Conservation (phyloP, 2,329 filamentous ascomycete genomes). For the Aspergillus novofumigatus region DNA sequence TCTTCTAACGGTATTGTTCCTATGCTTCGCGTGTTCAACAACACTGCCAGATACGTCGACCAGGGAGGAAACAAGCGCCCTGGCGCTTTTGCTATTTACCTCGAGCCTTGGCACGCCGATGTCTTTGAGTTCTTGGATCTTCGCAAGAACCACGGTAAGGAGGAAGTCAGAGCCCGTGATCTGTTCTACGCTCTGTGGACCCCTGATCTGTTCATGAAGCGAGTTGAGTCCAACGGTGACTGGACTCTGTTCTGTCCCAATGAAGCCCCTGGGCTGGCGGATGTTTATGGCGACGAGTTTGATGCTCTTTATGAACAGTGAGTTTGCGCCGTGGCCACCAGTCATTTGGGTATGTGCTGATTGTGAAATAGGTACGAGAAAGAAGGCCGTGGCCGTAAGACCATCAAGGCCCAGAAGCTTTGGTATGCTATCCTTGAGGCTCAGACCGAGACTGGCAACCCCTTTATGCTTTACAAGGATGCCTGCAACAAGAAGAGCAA, state of each 20-base stretch:
- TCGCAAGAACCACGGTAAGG: conserved; percentile 98
- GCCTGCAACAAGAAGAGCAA: conserved; percentile 98
- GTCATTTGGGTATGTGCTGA: conserved; percentile 6
- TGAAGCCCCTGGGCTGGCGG: conserved; percentile 89
- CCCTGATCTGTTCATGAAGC: conserved; percentile 99
- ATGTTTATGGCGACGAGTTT: conserved; percentile 97
- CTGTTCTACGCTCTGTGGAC: conserved; percentile 98
- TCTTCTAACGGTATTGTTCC: conserved; percentile 96
- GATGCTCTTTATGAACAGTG: conserved; percentile 79
- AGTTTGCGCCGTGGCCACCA: conserved; percentile 6
- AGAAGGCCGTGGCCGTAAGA: conserved; percentile 82
- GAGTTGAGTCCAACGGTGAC: conserved; percentile 90
- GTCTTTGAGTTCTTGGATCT: conserved; percentile 97
- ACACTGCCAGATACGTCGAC: conserved; percentile 97
- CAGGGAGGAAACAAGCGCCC: conserved; percentile 99
- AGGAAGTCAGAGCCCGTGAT: conserved; percentile 93
- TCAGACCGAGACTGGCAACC: conserved; percentile 97
- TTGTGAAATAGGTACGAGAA: conserved; percentile 65
- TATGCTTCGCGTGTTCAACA: conserved; percentile 99
- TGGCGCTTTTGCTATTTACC: conserved; percentile 96
- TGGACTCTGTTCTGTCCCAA: conserved; percentile 99
- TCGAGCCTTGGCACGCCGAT: conserved; percentile 98
- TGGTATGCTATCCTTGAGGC: conserved; percentile 99
- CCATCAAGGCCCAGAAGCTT: conserved; percentile 94
- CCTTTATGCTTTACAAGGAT: conserved; percentile 99